Conservation (phyloP, 2,329 filamentous ascomycete genomes). For the Fusarium odoratissimum region DNA sequence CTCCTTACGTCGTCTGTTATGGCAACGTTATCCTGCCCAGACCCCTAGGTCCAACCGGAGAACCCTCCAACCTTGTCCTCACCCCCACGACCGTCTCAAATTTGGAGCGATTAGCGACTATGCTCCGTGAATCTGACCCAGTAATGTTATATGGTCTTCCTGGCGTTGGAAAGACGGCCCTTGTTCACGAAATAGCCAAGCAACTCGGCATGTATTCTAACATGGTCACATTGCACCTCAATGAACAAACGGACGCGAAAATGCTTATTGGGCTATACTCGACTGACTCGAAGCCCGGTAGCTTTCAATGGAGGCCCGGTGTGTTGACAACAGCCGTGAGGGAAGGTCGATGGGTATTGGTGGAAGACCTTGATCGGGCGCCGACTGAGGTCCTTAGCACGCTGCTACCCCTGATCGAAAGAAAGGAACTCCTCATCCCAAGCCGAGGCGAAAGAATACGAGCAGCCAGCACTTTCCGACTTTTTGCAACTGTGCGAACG, state of each 20-base stretch:
- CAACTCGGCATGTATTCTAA: slow-evolving; percentile 81
- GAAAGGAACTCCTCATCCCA: slow-evolving; percentile 89
- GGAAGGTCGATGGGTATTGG: slow-evolving; percentile 95
- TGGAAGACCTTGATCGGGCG: slow-evolving; percentile 95
- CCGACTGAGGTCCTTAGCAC: slow-evolving; percentile 96
- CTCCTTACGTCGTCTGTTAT: slow-evolving; percentile 71
- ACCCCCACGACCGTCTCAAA: slow-evolving; percentile 81
- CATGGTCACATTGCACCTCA: slow-evolving; percentile 95
- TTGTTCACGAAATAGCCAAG: slow-evolving; percentile 84
- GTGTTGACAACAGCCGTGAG: slow-evolving; percentile 92
- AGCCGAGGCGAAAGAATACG: slow-evolving; percentile 87
- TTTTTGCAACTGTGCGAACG: slow-evolving; percentile 91
- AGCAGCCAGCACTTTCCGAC: slow-evolving; percentile 85
- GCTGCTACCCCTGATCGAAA: slow-evolving; percentile 90
- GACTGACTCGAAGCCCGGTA: slow-evolving; percentile 85
- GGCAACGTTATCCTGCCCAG: slow-evolving; percentile 75
- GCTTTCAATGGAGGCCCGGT: slow-evolving; percentile 92
- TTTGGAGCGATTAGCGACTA: slow-evolving; percentile 73
- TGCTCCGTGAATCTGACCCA: slow-evolving; percentile 75
- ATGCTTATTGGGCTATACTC: slow-evolving; percentile 95
- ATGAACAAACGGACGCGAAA: slow-evolving; percentile 98
- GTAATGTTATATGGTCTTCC: slow-evolving; percentile 84
- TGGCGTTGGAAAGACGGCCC: slow-evolving; percentile 89
- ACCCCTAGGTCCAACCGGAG: slow-evolving; percentile 61
- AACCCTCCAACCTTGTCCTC: slow-evolving; percentile 67